Conservation (phyloP, 352 stramenopile genomes). For the Pythium chondricola region DNA sequence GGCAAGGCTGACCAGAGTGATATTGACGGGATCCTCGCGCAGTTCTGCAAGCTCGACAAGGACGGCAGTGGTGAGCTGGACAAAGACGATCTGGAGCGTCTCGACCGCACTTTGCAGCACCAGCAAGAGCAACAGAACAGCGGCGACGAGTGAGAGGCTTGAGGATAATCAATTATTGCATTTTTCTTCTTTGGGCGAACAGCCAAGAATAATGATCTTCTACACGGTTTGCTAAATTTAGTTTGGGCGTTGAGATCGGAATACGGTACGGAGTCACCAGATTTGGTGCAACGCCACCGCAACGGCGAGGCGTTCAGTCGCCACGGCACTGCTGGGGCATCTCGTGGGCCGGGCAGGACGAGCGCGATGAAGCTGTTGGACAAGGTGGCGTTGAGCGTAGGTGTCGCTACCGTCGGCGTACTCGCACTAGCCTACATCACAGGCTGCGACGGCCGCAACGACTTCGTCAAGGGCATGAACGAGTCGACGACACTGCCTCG, state of each 20-base stretch:
- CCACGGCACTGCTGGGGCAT: background rate
- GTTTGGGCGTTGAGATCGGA: too few species aligned
- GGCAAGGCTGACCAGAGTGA: constrained; percentile 60
- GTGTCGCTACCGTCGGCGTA: background rate
- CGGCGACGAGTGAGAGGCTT: background rate
- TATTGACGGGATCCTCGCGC: constrained; percentile 54
- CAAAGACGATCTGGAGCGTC: constrained; percentile 52
- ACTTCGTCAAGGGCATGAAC: constrained; percentile 4
- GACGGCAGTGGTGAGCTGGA: constrained; percentile 63
- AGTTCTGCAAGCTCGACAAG: constrained; percentile 62
- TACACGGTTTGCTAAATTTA: too few species aligned
- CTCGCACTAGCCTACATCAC: constrained; percentile 5
- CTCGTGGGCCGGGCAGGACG: background rate
- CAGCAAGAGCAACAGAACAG: constrained; percentile 22
- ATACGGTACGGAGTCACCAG: too few species aligned
- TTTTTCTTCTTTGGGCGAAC: too few species aligned
- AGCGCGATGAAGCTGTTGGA: constrained; percentile 4
- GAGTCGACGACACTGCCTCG: background rate
- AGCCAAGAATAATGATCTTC: too few species aligned
- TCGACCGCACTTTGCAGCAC: constrained; percentile 48
- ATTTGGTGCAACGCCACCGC: too few species aligned
- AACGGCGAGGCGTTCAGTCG: too few species aligned
- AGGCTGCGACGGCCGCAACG: constrained; percentile 2
- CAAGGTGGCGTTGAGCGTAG: constrained; percentile 5
- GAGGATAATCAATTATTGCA: too few species aligned